These are phyloP conservation scores for Skeletonema tropicum DNA, from an alignment of 108 stramenopile species.

Conservation along the genomic window DNA sequence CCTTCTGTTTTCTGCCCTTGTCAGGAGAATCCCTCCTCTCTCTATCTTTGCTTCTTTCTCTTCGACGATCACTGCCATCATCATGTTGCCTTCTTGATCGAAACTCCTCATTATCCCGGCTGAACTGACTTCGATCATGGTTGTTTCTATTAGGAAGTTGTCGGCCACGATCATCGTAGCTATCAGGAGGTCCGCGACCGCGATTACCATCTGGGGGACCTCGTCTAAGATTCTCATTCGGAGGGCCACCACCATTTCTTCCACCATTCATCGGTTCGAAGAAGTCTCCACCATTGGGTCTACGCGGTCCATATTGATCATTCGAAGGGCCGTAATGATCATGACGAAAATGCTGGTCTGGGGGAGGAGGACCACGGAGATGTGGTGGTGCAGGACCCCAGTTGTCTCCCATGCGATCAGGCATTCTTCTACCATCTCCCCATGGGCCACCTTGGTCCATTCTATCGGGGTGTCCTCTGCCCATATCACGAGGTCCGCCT, in stretches of 20 bases:
- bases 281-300: neutral
- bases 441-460: constrained; percentile 5
- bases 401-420: neutral
- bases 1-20: constrained; percentile 25
- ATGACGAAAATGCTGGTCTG: neutral
- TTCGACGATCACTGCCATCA: neutral
- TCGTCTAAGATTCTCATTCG: neutral
- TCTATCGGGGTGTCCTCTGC: constrained; percentile 1
- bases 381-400: neutral
- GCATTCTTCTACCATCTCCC: constrained; percentile 3
- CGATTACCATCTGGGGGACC: neutral
- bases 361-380: neutral
- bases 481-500: constrained; percentile 3
- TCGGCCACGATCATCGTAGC: neutral
- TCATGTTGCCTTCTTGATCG: constrained; percentile 2
- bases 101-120: neutral
- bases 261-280: neutral
- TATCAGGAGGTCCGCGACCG: neutral
- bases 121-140: neutral
- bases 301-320: neutral
- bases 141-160: neutral
- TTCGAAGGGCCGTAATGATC: neutral
- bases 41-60: neutral
- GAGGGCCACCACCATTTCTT: neutral
- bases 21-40: constrained; percentile 17